These are phyloP conservation scores for Aspergillus fumigatiaffinis DNA, from an alignment of 2,329 filamentous ascomycete genomes.

Conservation along the genomic window DNA sequence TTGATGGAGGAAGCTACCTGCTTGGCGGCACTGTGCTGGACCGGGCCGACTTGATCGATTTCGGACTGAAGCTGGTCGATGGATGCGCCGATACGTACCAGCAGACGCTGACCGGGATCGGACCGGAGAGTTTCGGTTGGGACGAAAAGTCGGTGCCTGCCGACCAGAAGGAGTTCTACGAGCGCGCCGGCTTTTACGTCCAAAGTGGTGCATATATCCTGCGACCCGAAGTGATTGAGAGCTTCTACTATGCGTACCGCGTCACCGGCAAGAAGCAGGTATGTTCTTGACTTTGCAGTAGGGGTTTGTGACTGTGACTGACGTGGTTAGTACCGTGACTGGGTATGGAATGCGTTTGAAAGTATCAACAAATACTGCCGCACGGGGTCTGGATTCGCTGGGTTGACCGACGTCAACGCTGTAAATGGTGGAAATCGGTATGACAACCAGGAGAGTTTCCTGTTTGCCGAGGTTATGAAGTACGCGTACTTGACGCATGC, in stretches of 20 bases:
- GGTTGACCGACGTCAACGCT: conserved; percentile 63
- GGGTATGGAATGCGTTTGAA: conserved; percentile 75
- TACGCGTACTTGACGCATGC: conserved; percentile 72
- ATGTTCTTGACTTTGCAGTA: neutral
- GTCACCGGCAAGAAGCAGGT: conserved; percentile 65
- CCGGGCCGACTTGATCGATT: conserved; percentile 64
- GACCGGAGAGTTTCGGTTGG: conserved; percentile 70
- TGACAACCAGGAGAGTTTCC: conserved; percentile 81
- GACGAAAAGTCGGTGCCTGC: conserved; percentile 47
- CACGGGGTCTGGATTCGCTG: conserved; percentile 63
- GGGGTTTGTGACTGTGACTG: conserved; percentile 3
- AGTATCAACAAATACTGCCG: conserved; percentile 62
- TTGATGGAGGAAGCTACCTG: conserved; percentile 81
- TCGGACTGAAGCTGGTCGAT: conserved; percentile 67
- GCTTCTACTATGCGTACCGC: conserved; percentile 81
- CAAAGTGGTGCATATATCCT: conserved; percentile 59
- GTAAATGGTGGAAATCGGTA: conserved; percentile 56
- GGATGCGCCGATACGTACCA: conserved; percentile 72
- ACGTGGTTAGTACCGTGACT: conserved; percentile 63
- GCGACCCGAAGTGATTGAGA: conserved; percentile 78
- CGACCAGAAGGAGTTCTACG: conserved; percentile 57
- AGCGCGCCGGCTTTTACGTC: conserved; percentile 69
- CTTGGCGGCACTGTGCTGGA: conserved; percentile 70
- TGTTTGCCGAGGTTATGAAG: conserved; percentile 84
- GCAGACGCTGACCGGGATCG: conserved; percentile 66